Conservation (phyloP, 2,329 filamentous ascomycete genomes). For the Exophiala viscosa region DNA sequence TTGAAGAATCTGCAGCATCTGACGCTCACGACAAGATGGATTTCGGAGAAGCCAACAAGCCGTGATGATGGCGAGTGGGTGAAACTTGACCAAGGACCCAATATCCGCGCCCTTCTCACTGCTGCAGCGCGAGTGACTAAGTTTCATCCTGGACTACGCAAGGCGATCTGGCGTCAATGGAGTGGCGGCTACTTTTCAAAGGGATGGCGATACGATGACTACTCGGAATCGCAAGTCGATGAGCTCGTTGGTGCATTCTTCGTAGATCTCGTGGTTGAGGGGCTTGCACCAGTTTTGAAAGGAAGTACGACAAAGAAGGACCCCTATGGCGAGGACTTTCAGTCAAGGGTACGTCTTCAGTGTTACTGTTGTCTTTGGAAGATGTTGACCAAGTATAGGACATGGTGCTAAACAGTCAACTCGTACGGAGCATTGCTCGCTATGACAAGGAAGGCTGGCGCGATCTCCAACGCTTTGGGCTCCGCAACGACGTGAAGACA, state of each 20-base stretch:
- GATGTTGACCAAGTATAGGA: neutral
- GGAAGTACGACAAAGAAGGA: neutral
- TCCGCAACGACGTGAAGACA: neutral
- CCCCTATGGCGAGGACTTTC: neutral
- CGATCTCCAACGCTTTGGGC: neutral
- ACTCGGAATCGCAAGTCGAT: neutral
- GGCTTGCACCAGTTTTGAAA: neutral
- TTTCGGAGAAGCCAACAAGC: too few relatives aligned
- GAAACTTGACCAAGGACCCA: neutral
- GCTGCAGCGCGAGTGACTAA: neutral
- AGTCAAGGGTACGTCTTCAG: neutral
- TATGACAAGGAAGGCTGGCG: neutral
- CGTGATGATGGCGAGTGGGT: too few relatives aligned
- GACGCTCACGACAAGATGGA: neutral
- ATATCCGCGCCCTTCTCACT: neutral
- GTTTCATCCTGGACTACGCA: neutral
- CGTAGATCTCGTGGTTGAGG: neutral
- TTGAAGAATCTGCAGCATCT: neutral
- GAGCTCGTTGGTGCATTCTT: neutral
- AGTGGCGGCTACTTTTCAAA: neutral
- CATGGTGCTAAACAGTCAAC: neutral
- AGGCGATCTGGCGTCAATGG: constrained; percentile 2
- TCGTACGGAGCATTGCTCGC: neutral
- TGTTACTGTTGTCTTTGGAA: neutral
- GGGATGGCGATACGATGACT: neutral